These are phyloP conservation scores for Colletotrichum acutatum DNA, from an alignment of 2,329 filamentous ascomycete species.

Conservation along the genomic window DNA sequence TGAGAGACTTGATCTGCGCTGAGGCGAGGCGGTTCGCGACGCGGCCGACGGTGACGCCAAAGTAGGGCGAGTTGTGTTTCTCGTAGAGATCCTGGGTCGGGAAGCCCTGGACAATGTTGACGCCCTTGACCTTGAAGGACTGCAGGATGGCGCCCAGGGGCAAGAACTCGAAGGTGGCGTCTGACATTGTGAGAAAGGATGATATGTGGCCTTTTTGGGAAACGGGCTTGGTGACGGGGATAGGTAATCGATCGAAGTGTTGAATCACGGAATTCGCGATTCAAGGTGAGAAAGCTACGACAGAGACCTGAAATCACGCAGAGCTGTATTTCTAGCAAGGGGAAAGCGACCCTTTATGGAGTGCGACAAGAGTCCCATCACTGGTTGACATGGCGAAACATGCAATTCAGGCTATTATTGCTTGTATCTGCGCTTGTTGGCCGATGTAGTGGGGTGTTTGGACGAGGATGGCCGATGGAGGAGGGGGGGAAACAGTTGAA, in stretches of 20 bases:
- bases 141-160: conserved; percentile 84
- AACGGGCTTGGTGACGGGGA: background rate
- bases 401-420: conserved; percentile 34
- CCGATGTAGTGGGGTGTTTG: conserved; percentile 18
- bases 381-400: conserved; percentile 6
- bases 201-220: background rate
- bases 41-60: conserved; percentile 93
- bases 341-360: background rate
- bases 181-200: conserved; percentile 48
- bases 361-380: background rate
- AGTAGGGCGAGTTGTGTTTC: conserved; percentile 80
- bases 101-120: conserved; percentile 92
- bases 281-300: background rate
- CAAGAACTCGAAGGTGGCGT: conserved; percentile 72
- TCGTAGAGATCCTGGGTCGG: conserved; percentile 79
- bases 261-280: background rate
- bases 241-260: background rate
- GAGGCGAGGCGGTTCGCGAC: conserved; percentile 83
- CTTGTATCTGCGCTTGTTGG: conserved; percentile 26
- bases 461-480: conserved; percentile 5
- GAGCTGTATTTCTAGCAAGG: background rate
- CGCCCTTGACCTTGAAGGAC: conserved; percentile 78
- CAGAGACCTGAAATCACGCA: background rate
- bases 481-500: conserved; percentile 9
- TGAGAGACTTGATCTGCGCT: conserved; percentile 78